Evolutionary conservation across 1,284 basidiomycete genomes (phyloP), one percentile per base, ranked within the genome.

Genomic region (Heterobasidion parviporum): DNA sequence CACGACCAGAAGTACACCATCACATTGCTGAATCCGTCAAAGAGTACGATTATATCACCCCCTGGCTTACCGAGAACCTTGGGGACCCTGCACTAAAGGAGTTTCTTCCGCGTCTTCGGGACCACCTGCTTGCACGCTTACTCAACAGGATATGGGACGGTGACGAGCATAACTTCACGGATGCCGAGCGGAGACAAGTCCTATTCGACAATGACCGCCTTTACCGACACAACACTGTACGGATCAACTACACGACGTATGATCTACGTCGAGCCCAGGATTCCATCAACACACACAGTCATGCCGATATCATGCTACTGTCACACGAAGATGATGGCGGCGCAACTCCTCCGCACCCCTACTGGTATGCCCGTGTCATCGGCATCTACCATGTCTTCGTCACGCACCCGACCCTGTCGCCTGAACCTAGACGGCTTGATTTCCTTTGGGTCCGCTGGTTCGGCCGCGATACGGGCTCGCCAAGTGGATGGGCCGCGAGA

Each of bases 301-400:
- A 63, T 55, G 53, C 59, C 33, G 58, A 65, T 33, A 56, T 65
- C 35, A 65, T 67, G 59, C 49, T 65, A 50, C 47, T 55, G 1
- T 50, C 54, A 3, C 45, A 33, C 18, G 46, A 54, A 38, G 49
- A 55, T 32, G 20, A 47, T 7, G n/a, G 16, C 16, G 46, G 6
- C 46, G 41, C 54, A 9, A 26, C 14, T 5, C 36, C 5, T 26
- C 20, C 20, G 20, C 54, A 55, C 32, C 49, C 54, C 3, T 55
- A 50, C 49, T 55, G 54, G 54, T 55, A 55, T 32, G 54, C 54
- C 8, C 49, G 55, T 15, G 57, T 64, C 7, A 12, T 64, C 6
- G 54, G 61, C 7, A 56, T 63, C 3, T 62, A 53, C 38, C 62
- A 62, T 46, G 52, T 34, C 14, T 15, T 33, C 51, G 15, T 14